A percentile compares a stretch with the other conserved stretches of the same genome.
These are phyloP conservation scores for Piper betle DNA, from an alignment of 164 flowering plant species.

Conservation along the genomic window DNA sequence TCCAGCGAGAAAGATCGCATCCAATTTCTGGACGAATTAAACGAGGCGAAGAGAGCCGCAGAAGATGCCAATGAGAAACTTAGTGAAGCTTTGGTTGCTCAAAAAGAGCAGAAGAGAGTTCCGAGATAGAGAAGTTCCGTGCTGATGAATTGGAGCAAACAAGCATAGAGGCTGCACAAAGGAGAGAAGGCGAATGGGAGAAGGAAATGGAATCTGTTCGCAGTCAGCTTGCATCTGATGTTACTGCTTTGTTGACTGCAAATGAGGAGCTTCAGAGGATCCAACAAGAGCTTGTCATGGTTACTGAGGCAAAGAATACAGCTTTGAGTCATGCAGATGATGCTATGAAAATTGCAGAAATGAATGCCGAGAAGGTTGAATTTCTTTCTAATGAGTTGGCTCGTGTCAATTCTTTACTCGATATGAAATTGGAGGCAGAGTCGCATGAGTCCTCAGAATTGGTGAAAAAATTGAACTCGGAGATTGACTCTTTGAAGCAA, in stretches of 20 bases:
- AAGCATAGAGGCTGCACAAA: constrained; percentile 66
- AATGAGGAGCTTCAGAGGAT: constrained; percentile 58
- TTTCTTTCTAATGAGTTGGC: constrained; percentile 49
- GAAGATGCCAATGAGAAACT: constrained; percentile 80
- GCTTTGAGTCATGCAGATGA: constrained; percentile 79
- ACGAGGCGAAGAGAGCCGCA: constrained; percentile 49
- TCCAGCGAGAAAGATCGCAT: constrained; percentile 56
- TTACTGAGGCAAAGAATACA: constrained; percentile 60
- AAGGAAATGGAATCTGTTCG: constrained; percentile 59
- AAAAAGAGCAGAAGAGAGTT: constrained; percentile 75
- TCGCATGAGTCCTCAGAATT: constrained; percentile 31
- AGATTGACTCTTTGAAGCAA: constrained; percentile 42
- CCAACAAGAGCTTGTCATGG: constrained; percentile 66
- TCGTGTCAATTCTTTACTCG: constrained; percentile 54
- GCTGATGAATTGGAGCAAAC: constrained; percentile 82
- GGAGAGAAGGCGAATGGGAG: constrained; percentile 68
- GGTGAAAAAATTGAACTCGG: constrained; percentile 32
- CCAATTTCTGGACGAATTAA: constrained; percentile 51
- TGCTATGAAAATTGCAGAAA: constrained; percentile 78
- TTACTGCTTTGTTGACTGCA: constrained; percentile 53
- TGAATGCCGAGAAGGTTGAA: constrained; percentile 67
- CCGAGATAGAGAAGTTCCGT: constrained; percentile 86
- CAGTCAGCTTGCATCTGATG: constrained; percentile 66
- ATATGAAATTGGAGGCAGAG: constrained; percentile 39
- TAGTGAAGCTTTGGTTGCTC: constrained; percentile 64